Base-by-base conservation (phyloP, 2,329 filamentous ascomycete species). In the Colletotrichum tropicale region DNA sequence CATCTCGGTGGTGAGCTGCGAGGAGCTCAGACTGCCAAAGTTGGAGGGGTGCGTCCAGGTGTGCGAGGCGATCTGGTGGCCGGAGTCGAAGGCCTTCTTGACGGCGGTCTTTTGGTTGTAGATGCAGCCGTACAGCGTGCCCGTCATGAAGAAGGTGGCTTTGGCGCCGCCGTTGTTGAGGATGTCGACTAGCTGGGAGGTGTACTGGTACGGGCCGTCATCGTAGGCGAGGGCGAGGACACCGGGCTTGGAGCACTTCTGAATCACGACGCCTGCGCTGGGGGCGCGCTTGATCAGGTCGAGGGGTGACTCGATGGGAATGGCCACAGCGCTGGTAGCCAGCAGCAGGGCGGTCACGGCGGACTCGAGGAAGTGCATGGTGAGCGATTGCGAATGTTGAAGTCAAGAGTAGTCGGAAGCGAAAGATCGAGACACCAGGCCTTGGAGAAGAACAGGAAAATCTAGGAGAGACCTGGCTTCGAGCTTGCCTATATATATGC, bases 11-110 rank as follows among this genome's bases (percentile, higher is more conserved):
- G 83, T 85, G 76, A 89, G 84, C 60, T 85, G 82, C 8, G 81
- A 77, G 15, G 82, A 81, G 70, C 82, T 81, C 79, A 88, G 81
- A 73, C 80, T 83, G 73, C 82, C 86, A 76, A 89, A 84, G 79
- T 78, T 81, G 28, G 87, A 84, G 10, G 83, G 81, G 78, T 91
- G 89, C 2, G 87, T 87, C 89, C 88, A 90, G 4, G 88, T 89
- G 79, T 91, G 89, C 4, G 88, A 89, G 13, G 88, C 87, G 52
- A 91, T 83, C 78, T 91, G 89, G 78, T 91, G 89, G 6, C 89
- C 89, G 2, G 85, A 84, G 6, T 84, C 83, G 76, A 83, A 88
- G 10, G 89, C 88, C 76, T 88, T 87, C 81, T 90, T 88, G 73
- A 93, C 89, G n/a, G 89, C 88, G 13, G 84, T 83, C 13, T 83